Conservation (phyloP, 1,139 yeast genomes). For the Cylindricascospora bacillispora region DNA sequence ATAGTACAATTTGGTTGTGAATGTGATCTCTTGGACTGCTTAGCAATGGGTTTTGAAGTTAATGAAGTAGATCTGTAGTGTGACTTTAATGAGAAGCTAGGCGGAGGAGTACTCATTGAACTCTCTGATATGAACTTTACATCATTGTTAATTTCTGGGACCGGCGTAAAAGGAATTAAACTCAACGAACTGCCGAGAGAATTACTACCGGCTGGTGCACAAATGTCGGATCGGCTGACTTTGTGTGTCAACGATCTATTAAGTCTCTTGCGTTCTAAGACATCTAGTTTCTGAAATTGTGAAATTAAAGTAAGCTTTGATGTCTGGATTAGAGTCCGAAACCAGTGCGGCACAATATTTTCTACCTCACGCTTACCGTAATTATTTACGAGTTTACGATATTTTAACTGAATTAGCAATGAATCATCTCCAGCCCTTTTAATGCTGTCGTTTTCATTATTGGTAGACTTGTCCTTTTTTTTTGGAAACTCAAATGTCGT, state of each 20-base stretch:
- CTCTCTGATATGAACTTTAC: background rate
- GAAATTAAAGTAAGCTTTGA: slow-evolving; percentile 23
- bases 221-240: slow-evolving; percentile 1
- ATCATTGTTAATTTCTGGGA: background rate
- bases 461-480: too few species aligned
- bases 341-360: slow-evolving; percentile 29
- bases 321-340: slow-evolving; percentile 23
- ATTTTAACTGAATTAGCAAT: slow-evolving; percentile 18
- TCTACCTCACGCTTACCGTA: slow-evolving; percentile 11
- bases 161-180: background rate
- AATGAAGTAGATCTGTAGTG: background rate
- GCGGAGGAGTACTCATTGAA: background rate
- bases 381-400: slow-evolving; percentile 8
- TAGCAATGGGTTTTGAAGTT: background rate
- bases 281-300: slow-evolving; percentile 30
- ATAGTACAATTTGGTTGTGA: slow-evolving; percentile 12
- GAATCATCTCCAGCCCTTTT: slow-evolving; percentile 8
- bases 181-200: background rate
- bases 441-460: background rate
- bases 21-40: slow-evolving; percentile 9
- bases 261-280: slow-evolving; percentile 30
- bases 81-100: background rate
- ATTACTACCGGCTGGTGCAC: background rate
- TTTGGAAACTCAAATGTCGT: slow-evolving; percentile 16
- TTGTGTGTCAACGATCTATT: slow-evolving; percentile 11